phyloP scores from a whole-genome alignment of 148 eudicot genomes.

The Diospyros lotus region DNA sequence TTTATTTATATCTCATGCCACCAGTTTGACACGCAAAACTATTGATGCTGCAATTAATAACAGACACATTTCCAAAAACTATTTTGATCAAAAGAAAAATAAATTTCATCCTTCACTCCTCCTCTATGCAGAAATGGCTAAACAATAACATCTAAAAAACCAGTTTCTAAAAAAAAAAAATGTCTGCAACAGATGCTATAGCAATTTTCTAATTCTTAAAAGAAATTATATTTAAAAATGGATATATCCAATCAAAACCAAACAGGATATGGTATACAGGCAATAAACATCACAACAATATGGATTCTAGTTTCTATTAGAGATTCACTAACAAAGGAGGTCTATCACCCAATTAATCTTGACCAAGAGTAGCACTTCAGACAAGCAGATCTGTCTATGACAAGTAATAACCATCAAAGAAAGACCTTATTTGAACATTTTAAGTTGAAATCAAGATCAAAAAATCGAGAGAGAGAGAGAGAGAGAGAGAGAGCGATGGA shows the following conservation, averaged over 20 bases:
- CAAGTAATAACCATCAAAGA: background rate
- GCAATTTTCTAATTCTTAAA: background rate
- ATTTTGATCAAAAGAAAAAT: background rate
- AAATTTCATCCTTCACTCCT: background rate
- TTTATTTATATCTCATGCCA: no score
- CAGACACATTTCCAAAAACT: background rate
- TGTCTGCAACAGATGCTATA: background rate
- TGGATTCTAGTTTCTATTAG: background rate
- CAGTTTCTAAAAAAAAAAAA: background rate
- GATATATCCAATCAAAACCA: background rate
- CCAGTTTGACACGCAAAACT: background rate
- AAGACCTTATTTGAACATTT: background rate
- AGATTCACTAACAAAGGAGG: background rate
- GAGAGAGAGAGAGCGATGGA: background rate
- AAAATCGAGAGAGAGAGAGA: background rate
- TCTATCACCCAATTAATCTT: background rate
- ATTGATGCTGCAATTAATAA: background rate
- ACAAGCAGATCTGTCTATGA: background rate
- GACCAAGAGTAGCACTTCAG: background rate
- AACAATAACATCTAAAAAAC: background rate
- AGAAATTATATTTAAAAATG: background rate
- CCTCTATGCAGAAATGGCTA: background rate
- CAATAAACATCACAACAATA: background rate
- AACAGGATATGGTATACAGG: background rate
- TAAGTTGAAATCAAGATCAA: background rate